phyloP scores from a whole-genome alignment of 176 grass and related monocot species.

The Eleusine coracana region DNA sequence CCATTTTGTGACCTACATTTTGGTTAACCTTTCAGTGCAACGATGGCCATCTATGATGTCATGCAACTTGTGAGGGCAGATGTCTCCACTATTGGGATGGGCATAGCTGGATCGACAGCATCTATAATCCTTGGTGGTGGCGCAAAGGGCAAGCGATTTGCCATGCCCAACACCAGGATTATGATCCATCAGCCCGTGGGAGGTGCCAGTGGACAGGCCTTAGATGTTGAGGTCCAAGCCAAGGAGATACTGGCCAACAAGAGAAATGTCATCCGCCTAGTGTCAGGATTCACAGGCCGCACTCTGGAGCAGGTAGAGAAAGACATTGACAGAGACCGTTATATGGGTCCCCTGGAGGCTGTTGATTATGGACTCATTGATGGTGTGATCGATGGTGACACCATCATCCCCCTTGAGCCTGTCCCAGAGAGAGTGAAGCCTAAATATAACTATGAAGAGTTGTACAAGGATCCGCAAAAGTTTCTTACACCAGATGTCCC shows the following conservation, averaged over 20 bases:
- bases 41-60: slow-evolving; percentile 96
- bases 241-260: slow-evolving; percentile 84
- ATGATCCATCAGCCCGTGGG: slow-evolving; percentile 92
- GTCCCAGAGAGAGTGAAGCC: slow-evolving; percentile 67
- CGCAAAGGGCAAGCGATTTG: slow-evolving; percentile 83
- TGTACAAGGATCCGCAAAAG: slow-evolving; percentile 73
- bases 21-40: slow-evolving; percentile 58
- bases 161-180: slow-evolving; percentile 97
- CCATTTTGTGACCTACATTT: slow-evolving; percentile 5
- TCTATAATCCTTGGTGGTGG: slow-evolving; percentile 91
- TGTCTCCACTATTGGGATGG: slow-evolving; percentile 81
- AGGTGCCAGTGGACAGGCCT: slow-evolving; percentile 73
- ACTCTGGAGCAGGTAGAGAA: slow-evolving; percentile 72
- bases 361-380: slow-evolving; percentile 92
- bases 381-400: slow-evolving; percentile 71
- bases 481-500: slow-evolving; percentile 81
- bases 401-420: slow-evolving; percentile 68
- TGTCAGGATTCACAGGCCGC: slow-evolving; percentile 66
- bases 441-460: slow-evolving; percentile 58
- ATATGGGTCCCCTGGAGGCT: slow-evolving; percentile 92
- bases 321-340: slow-evolving; percentile 86
- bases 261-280: slow-evolving; percentile 66
- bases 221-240: slow-evolving; percentile 76
- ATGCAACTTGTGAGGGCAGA: slow-evolving; percentile 84
- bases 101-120: slow-evolving; percentile 76